Base-by-base conservation (phyloP, 2,329 filamentous ascomycete genomes). In the Hirsutella thompsonii region DNA sequence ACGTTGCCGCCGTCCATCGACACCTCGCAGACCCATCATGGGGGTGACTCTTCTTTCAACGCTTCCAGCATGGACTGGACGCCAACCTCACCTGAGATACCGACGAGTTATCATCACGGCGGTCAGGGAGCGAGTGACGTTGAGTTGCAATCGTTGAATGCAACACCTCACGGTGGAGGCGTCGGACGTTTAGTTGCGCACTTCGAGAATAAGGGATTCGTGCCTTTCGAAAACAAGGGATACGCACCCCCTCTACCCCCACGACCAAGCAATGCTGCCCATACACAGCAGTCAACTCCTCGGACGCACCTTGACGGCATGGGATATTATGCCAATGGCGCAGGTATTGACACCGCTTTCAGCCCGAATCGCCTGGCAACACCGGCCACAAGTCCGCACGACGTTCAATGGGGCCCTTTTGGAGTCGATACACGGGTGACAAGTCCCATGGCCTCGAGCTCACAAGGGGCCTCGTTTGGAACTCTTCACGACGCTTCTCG, bases 131-230 rank as follows among this genome's bases (percentile, higher is more conserved):
- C 34, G 32, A 37, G 50, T 39, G 49, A 52, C 45, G 48, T 59
- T 26, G 54, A 60, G 41, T 46, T 59, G 19, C 48, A 52, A 29
- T 46, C 48, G 19, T 49, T 58, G 42, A 46, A 38, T 35, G 36
- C 52, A n/a, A 34, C 44, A 26, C 55, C 56, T 21, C 45, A 37
- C 30, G 46, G 44, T 26, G 46, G 49, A 16, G 43, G 46, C 19
- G 61, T 64, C 38, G 56, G 60, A 36, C 59, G 60, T 36, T 46
- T 66, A 37, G 58, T 64, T 42, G 59, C 62, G 38, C 62, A 63
- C 38, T 66, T 66, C 48, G 62, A 66, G 40, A 62, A 57, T 42
- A 62, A 61, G 42, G 55, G 49, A 37, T 47, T 46, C 37, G 34
- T 21, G 35, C 41, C 48, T 37, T 65, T 66, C 44, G 62, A 65